Conservation (phyloP, 345 rosid genomes). For the Euphorbia pulcherrima region DNA sequence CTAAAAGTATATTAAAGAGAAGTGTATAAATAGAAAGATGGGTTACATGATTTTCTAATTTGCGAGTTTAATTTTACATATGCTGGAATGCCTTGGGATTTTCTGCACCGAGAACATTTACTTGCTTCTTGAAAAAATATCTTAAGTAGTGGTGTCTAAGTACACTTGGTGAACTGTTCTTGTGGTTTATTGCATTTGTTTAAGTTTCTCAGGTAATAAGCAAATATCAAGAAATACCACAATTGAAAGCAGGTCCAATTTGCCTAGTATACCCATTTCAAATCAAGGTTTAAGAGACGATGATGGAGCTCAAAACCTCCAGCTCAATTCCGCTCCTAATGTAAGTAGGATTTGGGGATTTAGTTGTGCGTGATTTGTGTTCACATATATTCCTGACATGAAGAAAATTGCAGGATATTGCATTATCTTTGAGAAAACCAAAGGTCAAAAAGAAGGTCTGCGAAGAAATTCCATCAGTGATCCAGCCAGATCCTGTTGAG, state of each 20-base stretch:
- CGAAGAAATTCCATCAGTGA: constrained; percentile 31
- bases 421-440: constrained; percentile 52
- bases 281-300: constrained; percentile 42
- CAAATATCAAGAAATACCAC: constrained; percentile 38
- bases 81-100: background rate
- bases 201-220: constrained; percentile 75
- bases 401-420: constrained; percentile 55
- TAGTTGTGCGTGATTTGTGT: constrained; percentile 17
- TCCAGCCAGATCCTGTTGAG: constrained; percentile 55
- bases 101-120: background rate
- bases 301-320: constrained; percentile 38
- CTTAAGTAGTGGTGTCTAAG: background rate
- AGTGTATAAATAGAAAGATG: background rate
- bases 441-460: constrained; percentile 69
- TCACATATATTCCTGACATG: constrained; percentile 18
- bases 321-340: constrained; percentile 32
- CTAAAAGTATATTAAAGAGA: background rate
- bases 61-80: background rate
- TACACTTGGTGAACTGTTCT: constrained; percentile 30
- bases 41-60: background rate
- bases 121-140: background rate
- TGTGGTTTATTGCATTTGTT: constrained; percentile 56
- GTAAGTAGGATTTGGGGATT: constrained; percentile 34
- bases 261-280: constrained; percentile 36
- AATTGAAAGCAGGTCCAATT: constrained; percentile 47